Evolutionary conservation across 1,284 basidiomycete species (phyloP), one percentile per base, ranked within the genome.

Genomic region (Anthracocystis panici-leucophaei): DNA sequence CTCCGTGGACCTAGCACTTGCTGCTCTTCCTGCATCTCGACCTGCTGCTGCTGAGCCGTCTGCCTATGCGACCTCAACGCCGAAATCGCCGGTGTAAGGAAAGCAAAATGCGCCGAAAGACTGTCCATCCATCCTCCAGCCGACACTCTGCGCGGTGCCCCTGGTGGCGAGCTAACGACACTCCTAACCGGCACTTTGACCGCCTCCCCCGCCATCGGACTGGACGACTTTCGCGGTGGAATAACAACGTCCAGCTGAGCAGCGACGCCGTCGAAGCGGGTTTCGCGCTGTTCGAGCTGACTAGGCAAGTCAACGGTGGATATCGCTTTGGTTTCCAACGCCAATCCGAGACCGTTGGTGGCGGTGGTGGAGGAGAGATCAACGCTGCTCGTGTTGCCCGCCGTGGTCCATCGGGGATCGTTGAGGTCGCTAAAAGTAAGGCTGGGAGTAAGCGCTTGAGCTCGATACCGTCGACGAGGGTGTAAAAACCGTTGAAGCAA

Each of bases 251-350:
- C 27, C 16, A 54, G 38, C 21, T 57, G 54, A 10, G 53, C 38
- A 5, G 59, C 60, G 6, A 50, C 62, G 0, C 61, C 58, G 5
- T 58, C 68, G 8, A 76, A 72, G 21, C 57, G 35, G 10, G 50
- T 61, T 9, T 72, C 56, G 41, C 68, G 48, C 55, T 68, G 61
- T 16, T 67, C 65, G 2, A 72, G 29, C 57, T 77, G 75, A 27
- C 65, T 70, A 0, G 75, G 75, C 29, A 77, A 29, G 33, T 77
- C 71, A 6, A 70, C 64, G 12, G 70, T 69, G 60, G 70, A 74
- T 7, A 71, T 41, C 20, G 74, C 68, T 18, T 54, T 71, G 5
- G 11, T 38, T 16, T 74, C 71, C 41, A 74, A 8, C 18, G 65
- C 65, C 31, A 74, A 35, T 1, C 71, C 65, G 6, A 70, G 23